A percentile compares a stretch with the other conserved stretches of the same genome.
Evolutionary conservation across 1,284 basidiomycete species (phyloP).

Genomic region (Leccinum angustisporum): DNA sequence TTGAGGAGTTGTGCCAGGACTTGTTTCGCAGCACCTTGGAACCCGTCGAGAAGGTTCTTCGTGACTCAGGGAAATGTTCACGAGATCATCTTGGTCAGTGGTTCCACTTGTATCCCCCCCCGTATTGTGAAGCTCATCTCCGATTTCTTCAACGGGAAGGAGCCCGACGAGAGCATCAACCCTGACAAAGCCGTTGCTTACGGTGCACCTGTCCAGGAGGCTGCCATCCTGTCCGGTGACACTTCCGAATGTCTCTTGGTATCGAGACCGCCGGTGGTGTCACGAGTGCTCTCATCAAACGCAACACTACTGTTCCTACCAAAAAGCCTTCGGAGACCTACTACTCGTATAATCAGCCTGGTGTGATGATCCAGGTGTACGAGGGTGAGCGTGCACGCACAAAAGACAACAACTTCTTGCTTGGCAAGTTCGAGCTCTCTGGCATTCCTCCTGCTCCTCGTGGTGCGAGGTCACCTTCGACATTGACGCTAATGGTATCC

Average conservation of each 20-base stretch:
- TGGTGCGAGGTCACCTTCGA: slow-evolving; percentile 99
- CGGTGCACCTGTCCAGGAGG: slow-evolving; percentile 95
- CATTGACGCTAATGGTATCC: slow-evolving; percentile 97
- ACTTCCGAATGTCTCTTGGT: slow-evolving; percentile 97
- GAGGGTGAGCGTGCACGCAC: slow-evolving; percentile 99
- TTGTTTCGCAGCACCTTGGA: slow-evolving; percentile 97
- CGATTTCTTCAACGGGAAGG: slow-evolving; percentile 98
- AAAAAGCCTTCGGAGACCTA: slow-evolving; percentile 96
- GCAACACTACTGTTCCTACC: slow-evolving; percentile 98
- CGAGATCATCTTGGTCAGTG: slow-evolving; percentile 97
- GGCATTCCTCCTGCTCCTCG: slow-evolving; percentile 98
- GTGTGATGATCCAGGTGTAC: slow-evolving; percentile 98
- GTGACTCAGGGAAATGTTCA: slow-evolving; percentile 92
- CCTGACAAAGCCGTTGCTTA: slow-evolving; percentile 99
- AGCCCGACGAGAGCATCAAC: slow-evolving; percentile 97
- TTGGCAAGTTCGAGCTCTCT: slow-evolving; percentile 98
- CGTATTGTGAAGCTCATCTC: slow-evolving; percentile 97
- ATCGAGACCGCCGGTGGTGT: slow-evolving; percentile 99
- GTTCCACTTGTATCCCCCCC: slow-evolving; percentile 93
- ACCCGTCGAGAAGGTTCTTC: slow-evolving; percentile 98
- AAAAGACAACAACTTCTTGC: slow-evolving; percentile 95
- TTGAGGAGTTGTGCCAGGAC: slow-evolving; percentile 98
- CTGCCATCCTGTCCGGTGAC: slow-evolving; percentile 96
- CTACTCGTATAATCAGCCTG: slow-evolving; percentile 98
- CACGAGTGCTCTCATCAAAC: slow-evolving; percentile 96